Evolutionary conservation across 2,329 filamentous ascomycete genomes (phyloP).

Genomic region (Hymenoscyphus fraxineus): DNA sequence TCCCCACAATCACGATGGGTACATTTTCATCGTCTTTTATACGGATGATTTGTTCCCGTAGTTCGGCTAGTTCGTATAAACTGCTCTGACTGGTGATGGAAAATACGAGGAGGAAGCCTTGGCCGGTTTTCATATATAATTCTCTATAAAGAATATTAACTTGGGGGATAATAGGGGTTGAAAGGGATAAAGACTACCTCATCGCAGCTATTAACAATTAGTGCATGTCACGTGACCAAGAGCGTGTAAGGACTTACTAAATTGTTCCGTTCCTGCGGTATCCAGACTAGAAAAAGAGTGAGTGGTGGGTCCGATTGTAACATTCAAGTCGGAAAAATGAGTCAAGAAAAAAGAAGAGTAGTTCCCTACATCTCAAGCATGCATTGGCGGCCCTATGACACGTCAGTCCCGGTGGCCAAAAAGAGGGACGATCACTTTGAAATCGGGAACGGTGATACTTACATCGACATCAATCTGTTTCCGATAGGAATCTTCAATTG

Average conservation of each 20-base stretch:
- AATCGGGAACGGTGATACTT: slow-evolving; percentile 37
- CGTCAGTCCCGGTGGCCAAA: slow-evolving; percentile 11
- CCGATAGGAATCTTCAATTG: slow-evolving; percentile 59
- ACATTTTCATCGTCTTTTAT: slow-evolving; percentile 70
- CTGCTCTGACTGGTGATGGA: slow-evolving; percentile 68
- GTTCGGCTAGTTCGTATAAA: slow-evolving; percentile 64
- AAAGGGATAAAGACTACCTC: slow-evolving; percentile 42
- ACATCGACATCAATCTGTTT: slow-evolving; percentile 66
- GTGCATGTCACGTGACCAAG: slow-evolving; percentile 25
- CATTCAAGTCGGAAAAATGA: slow-evolving; percentile 4
- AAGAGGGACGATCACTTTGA: not conserved
- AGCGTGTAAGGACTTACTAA: slow-evolving; percentile 51
- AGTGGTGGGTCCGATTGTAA: slow-evolving; percentile 14
- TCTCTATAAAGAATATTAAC: slow-evolving; percentile 43
- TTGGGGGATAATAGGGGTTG: not conserved
- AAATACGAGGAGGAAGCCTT: slow-evolving; percentile 73
- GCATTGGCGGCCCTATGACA: slow-evolving; percentile 63
- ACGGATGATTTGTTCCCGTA: slow-evolving; percentile 68
- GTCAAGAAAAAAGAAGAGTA: not conserved
- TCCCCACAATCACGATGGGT: slow-evolving; percentile 69
- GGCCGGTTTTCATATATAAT: slow-evolving; percentile 71
- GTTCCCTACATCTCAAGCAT: slow-evolving; percentile 63
- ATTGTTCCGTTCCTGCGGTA: slow-evolving; percentile 72
- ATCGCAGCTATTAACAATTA: slow-evolving; percentile 45
- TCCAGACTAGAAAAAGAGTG: slow-evolving; percentile 49